Evolutionary conservation across 805 yeast species (phyloP).

Genomic region (Cyberlindnera mississippiensis): DNA sequence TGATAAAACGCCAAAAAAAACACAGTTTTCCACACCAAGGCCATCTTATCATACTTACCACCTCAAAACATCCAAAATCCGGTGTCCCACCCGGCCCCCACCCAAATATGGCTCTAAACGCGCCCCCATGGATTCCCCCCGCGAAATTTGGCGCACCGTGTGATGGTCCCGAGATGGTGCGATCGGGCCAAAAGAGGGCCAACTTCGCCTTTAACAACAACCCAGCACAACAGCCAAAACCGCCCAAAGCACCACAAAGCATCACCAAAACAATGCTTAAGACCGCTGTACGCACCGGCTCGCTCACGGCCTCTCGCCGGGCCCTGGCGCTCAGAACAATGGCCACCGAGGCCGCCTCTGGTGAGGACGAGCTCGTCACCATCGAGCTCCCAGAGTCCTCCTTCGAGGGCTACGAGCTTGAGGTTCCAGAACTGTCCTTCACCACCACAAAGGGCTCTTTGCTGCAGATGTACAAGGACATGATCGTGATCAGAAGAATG

Average conservation of each 20-base stretch:
- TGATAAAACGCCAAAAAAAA: no score
- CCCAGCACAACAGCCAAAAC: neutral
- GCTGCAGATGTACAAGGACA: constrained; percentile 93
- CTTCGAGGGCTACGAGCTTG: constrained; percentile 81
- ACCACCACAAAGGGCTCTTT: constrained; percentile 77
- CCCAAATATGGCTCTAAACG: neutral
- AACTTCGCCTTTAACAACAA: neutral
- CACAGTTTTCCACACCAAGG: no score
- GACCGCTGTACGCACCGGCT: constrained; percentile 20
- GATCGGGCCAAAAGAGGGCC: neutral
- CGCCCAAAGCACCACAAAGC: neutral
- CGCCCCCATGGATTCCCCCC: neutral
- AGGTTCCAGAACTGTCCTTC: constrained; percentile 65
- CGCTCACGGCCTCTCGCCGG: constrained; percentile 14
- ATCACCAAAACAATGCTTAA: constrained; percentile 14
- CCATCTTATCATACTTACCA: no score
- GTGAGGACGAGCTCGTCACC: constrained; percentile 30
- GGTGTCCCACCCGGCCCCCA: no score
- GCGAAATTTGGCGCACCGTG: constrained; percentile 6
- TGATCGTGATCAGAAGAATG: constrained; percentile 92
- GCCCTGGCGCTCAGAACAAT: constrained; percentile 22
- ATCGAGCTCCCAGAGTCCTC: constrained; percentile 74
- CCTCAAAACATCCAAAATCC: no score
- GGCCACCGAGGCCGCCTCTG: constrained; percentile 24
- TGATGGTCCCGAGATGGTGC: constrained; percentile 4